Evolutionary conservation across 208 protist genomes (phyloP), one percentile per base, ranked within the genome.

Genomic region (Crithidia sp.): DNA sequence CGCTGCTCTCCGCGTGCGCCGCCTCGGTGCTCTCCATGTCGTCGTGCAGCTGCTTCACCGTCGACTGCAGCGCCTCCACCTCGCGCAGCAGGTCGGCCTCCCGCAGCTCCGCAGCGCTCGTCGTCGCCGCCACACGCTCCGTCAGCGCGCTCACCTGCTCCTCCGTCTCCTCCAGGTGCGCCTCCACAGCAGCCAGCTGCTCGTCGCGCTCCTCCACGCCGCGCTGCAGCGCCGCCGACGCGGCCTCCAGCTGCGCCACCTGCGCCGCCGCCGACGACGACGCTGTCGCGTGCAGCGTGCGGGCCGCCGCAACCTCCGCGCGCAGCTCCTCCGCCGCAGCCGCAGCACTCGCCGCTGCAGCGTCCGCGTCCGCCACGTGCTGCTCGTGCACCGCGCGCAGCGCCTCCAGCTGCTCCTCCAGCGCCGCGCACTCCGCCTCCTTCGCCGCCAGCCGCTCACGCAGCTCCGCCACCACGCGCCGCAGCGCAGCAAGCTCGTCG

Each of bases 131-230:
- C 49, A 50, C 40, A 0, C 13, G 52, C 49, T 70, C 44, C 36
- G 67, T 36, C 37, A 81, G 28, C 37, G 53, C 37, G 2, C 14
- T 49, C 39, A n/a, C 43, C 74, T 76, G 43, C 7, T 49, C 72
- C 67, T 88, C 76, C 5, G 71, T 74, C 19, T 77, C 59, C 67
- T 81, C 57, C 4, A 91, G 67, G 72, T 84, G 72, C 45, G 56
- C 41, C 28, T 57, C 52, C 8, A 68, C 70, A 3, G 65, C 71
- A 5, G 57, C 19, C 6, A 76, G 76, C 53, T 79, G 40, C 17
- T 80, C 52, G 36, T 71, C 69, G 37, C 54, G 69, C 19, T 70
- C 69, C 53, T 62, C 40, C 0, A 81, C 55, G 54, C 8, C 37
- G 28, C 28, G 67, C 44, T 45, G 13, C 17, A 62, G 63, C 45